Evolutionary conservation across 2,329 filamentous ascomycete species (phyloP).

Genomic region (Scedosporium dehoogii): DNA sequence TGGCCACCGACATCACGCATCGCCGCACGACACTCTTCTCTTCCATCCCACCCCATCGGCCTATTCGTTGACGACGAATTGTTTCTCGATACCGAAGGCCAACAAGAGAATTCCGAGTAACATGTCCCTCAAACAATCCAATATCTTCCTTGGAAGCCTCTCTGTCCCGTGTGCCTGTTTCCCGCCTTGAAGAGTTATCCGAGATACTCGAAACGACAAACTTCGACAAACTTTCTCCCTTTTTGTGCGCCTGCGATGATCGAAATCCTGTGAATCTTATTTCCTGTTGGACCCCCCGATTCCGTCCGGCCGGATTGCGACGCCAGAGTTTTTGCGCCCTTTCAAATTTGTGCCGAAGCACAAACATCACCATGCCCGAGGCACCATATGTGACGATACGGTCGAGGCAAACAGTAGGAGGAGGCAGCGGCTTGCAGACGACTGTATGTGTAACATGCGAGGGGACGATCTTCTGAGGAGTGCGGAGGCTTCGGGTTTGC

Average conservation of each 20-base stretch:
- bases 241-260: neutral
- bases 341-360: neutral
- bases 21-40: neutral
- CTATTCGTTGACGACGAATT: neutral
- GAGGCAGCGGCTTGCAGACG: neutral
- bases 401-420: conserved; percentile 29
- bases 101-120: neutral
- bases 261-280: neutral
- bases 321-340: neutral
- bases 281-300: neutral
- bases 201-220: neutral
- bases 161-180: neutral
- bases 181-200: neutral
- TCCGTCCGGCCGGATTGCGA: neutral
- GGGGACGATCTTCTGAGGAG: neutral
- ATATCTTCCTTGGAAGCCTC: neutral
- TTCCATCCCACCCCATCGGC: neutral
- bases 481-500: neutral
- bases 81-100: neutral
- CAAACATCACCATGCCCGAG: conserved; percentile 25
- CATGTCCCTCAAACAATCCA: neutral
- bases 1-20: neutral
- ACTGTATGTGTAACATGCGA: conserved; percentile 1
- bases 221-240: neutral
- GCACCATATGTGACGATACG: conserved; percentile 44